Conservation (phyloP, 2,329 filamentous ascomycete genomes). For the Ascochyta clinopodiicola region DNA sequence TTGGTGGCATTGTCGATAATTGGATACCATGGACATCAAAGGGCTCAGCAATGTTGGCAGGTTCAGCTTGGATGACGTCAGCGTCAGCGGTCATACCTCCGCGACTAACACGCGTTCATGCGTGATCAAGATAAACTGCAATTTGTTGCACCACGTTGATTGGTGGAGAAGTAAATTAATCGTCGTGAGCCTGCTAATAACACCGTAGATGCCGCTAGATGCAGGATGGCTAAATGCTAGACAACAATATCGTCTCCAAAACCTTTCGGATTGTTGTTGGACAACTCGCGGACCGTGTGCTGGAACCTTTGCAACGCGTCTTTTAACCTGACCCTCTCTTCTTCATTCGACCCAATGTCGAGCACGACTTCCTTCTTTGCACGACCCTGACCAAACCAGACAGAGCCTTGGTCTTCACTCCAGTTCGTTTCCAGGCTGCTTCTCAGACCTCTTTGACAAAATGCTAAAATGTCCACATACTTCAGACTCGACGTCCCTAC, state of each 20-base stretch:
- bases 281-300: not conserved
- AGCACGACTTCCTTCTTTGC: conserved; percentile 54
- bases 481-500: not conserved
- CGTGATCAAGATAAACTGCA: not conserved
- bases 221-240: conserved; percentile 14
- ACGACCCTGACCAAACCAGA: conserved; percentile 57
- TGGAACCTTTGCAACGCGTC: conserved; percentile 21
- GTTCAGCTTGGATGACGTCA: not conserved
- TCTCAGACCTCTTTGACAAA: conserved; percentile 51
- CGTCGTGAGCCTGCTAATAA: conserved; percentile 3
- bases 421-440: conserved; percentile 55
- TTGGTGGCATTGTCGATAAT: not conserved
- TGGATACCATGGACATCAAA: too few relatives aligned
- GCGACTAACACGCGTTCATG: not conserved
- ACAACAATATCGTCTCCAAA: conserved; percentile 17
- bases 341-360: conserved; percentile 39
- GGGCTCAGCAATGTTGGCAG: too few relatives aligned
- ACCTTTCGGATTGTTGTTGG: not conserved
- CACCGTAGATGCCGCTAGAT: conserved; percentile 31
- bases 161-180: not conserved
- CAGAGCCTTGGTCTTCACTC: conserved; percentile 43
- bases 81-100: not conserved
- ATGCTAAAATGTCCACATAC: conserved; percentile 27
- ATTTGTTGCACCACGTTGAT: not conserved
- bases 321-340: conserved; percentile 34